Percentiles rank a stretch among this genome's conserved stretches.
These are phyloP conservation scores for Ceratocystis alfenasii DNA, from an alignment of 2,329 filamentous ascomycete genomes.

Conservation along the genomic window DNA sequence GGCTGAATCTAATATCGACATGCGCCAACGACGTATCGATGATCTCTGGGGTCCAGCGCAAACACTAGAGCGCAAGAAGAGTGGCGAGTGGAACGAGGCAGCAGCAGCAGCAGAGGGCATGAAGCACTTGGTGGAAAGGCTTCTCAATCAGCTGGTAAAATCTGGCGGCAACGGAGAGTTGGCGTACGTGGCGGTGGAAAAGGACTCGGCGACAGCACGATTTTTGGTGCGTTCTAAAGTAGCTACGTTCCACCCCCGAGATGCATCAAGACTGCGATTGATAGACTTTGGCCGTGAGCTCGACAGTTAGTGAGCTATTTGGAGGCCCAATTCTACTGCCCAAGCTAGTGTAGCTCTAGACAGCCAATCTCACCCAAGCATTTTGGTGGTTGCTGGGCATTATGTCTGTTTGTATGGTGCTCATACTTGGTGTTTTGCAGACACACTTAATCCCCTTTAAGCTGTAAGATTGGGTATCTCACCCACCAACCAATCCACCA, in stretches of 20 bases:
- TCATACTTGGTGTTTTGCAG: background rate
- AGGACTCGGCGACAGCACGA: conserved; percentile 50
- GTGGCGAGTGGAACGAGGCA: conserved; percentile 35
- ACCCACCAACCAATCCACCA: background rate
- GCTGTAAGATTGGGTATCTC: background rate
- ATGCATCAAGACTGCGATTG: conserved; percentile 47
- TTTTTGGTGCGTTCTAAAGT: conserved; percentile 55
- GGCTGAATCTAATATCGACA: conserved; percentile 35
- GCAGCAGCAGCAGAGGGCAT: conserved; percentile 45
- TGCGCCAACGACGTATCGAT: conserved; percentile 49
- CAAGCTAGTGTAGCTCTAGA: background rate
- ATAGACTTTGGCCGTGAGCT: conserved; percentile 54
- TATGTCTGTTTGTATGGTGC: background rate
- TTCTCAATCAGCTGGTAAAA: conserved; percentile 47
- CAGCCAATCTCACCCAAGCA: too few relatives aligned
- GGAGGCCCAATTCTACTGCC: background rate
- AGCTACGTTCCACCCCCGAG: conserved; percentile 53
- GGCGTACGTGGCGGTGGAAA: conserved; percentile 46
- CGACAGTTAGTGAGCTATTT: conserved; percentile 35
- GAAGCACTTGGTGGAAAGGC: conserved; percentile 46
- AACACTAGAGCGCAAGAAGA: conserved; percentile 25
- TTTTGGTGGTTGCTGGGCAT: background rate
- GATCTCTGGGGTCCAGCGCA: conserved; percentile 45
- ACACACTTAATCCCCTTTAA: background rate
- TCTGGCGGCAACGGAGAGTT: conserved; percentile 43